phyloP scores from a whole-genome alignment of 2,329 filamentous ascomycete species.

The Lasiodiplodia hormozganensis region DNA sequence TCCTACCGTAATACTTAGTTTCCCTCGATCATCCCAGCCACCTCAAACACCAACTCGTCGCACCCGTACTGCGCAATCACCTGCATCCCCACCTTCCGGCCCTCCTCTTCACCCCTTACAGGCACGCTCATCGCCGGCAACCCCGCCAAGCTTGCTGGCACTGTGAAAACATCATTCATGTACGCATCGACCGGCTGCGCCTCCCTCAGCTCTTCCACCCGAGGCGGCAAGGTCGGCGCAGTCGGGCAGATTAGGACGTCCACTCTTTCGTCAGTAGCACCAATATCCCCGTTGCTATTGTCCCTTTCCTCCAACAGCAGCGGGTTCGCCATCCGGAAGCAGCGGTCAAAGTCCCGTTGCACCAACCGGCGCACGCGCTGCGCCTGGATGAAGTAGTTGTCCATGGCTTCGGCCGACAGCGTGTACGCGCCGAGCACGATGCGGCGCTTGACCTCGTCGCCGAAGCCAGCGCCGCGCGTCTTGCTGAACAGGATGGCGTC shows the following conservation, averaged over 20 bases:
- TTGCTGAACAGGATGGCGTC: slow-evolving; percentile 68
- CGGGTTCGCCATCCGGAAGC: slow-evolving; percentile 75
- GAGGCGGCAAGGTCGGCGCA: slow-evolving; percentile 76
- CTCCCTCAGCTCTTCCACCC: slow-evolving; percentile 55
- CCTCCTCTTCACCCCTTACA: slow-evolving; percentile 47
- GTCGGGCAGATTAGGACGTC: slow-evolving; percentile 91
- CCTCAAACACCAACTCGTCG: slow-evolving; percentile 67
- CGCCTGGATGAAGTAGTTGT: slow-evolving; percentile 96
- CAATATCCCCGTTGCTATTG: not conserved
- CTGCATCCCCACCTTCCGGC: slow-evolving; percentile 67
- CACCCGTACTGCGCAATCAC: slow-evolving; percentile 83
- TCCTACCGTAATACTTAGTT: not conserved
- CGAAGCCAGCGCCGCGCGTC: slow-evolving; percentile 77
- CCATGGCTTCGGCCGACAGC: slow-evolving; percentile 85
- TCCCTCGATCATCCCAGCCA: slow-evolving; percentile 57
- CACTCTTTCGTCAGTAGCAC: slow-evolving; percentile 64
- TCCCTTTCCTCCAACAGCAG: slow-evolving; percentile 48
- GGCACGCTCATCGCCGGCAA: slow-evolving; percentile 89
- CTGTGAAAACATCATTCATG: slow-evolving; percentile 94
- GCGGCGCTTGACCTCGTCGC: slow-evolving; percentile 82
- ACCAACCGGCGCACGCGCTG: slow-evolving; percentile 86
- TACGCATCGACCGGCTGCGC: slow-evolving; percentile 71
- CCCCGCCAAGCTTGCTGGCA: slow-evolving; percentile 91
- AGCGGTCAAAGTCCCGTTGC: slow-evolving; percentile 82
- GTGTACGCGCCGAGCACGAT: slow-evolving; percentile 91